phyloP scores from a whole-genome alignment of 768 basidiomycete species.

The Termitomyces sp. region DNA sequence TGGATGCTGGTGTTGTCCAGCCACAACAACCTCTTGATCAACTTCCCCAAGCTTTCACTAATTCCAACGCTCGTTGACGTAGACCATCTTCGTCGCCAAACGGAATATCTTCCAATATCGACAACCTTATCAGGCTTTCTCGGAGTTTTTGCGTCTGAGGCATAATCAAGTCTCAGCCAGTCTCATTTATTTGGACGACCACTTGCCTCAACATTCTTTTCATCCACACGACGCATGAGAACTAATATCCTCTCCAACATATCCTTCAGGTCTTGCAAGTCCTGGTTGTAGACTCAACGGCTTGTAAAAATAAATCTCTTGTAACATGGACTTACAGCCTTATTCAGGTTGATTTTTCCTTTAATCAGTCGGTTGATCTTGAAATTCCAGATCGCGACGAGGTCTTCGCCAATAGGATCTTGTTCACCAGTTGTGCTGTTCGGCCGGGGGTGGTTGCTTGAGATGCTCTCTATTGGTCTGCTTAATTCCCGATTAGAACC shows the following conservation, averaged over 20 bases:
- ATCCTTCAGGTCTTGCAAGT: slow-evolving; percentile 2
- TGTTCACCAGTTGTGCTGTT: not conserved
- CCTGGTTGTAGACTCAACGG: not conserved
- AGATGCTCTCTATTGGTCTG: not conserved
- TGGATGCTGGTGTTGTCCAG: not conserved
- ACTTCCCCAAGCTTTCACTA: slow-evolving; percentile 1
- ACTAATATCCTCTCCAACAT: slow-evolving; percentile 3
- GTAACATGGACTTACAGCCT: not conserved
- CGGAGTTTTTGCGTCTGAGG: slow-evolving; percentile 3
- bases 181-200: not conserved
- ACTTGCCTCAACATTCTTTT: slow-evolving; percentile 4
- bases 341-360: slow-evolving; percentile 1
- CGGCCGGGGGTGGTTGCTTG: not conserved
- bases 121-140: slow-evolving; percentile 6
- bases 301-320: not conserved
- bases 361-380: slow-evolving; percentile 8
- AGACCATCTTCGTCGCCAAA: slow-evolving; percentile 11
- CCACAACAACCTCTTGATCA: not conserved
- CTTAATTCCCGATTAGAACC: not conserved
- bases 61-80: not conserved
- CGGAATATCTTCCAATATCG: slow-evolving; percentile 7
- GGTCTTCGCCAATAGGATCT: not conserved
- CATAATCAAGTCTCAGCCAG: not conserved
- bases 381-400: slow-evolving; percentile 2
- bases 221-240: not conserved